phyloP scores from a whole-genome alignment of 345 rosid species.

The Pistacia atlantica region DNA sequence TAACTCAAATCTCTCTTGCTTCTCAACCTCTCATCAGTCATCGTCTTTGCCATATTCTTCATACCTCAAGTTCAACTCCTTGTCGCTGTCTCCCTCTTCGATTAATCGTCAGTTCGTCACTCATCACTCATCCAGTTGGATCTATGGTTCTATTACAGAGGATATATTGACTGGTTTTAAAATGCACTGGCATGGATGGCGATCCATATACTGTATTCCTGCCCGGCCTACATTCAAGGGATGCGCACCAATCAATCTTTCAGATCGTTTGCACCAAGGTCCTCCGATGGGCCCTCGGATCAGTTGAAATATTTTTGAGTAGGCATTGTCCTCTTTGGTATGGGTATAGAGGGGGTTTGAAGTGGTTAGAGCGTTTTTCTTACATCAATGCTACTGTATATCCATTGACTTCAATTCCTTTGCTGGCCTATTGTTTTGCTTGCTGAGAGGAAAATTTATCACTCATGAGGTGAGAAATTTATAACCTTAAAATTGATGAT shows the following conservation, averaged over 20 bases:
- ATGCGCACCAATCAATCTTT: conserved; percentile 61
- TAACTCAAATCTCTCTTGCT: too few relatives aligned
- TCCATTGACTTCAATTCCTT: conserved; percentile 70
- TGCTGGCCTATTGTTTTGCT: conserved; percentile 68
- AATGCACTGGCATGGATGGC: conserved; percentile 84
- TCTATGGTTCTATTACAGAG: conserved; percentile 67
- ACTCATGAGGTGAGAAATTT: conserved; percentile 53
- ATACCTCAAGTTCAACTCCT: too few relatives aligned
- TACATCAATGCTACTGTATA: conserved; percentile 62
- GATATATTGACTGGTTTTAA: conserved; percentile 76
- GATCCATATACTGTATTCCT: conserved; percentile 69
- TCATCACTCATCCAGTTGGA: conserved; percentile 34
- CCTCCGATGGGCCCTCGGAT: conserved; percentile 68
- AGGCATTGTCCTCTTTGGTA: conserved; percentile 81
- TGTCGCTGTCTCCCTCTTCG: too few relatives aligned
- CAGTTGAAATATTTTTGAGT: conserved; percentile 70
- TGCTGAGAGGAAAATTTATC: conserved; percentile 68
- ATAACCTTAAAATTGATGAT: not conserved
- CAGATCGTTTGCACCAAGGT: conserved; percentile 66
- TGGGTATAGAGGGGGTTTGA: conserved; percentile 72
- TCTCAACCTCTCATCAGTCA: too few relatives aligned
- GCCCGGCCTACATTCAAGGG: conserved; percentile 64
- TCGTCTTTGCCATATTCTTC: too few relatives aligned
- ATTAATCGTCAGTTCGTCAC: too few relatives aligned
- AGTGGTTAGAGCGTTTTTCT: conserved; percentile 60